phyloP scores from a whole-genome alignment of 2,329 filamentous ascomycete species.

The Didymella exigua region DNA sequence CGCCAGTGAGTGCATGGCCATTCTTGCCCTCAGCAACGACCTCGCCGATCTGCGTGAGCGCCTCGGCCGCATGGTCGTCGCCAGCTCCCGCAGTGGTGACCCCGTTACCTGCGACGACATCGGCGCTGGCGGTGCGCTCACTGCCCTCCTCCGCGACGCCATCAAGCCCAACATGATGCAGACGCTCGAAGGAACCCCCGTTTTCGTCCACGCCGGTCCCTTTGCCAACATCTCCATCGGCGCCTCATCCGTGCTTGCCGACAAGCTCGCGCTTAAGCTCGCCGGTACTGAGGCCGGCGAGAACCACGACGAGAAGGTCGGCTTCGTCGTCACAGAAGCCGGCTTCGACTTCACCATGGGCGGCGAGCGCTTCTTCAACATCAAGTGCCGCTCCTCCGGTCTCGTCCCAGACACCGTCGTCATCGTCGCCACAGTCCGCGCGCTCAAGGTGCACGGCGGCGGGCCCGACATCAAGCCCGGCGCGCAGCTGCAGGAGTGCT shows the following conservation, averaged over 20 bases:
- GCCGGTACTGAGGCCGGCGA: conserved; percentile 93
- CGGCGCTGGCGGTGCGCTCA: conserved; percentile 87
- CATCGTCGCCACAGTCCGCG: conserved; percentile 92
- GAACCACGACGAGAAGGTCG: conserved; percentile 78
- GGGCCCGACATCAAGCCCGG: conserved; percentile 92
- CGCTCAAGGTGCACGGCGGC: conserved; percentile 95
- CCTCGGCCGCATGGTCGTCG: conserved; percentile 93
- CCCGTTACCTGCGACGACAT: conserved; percentile 96
- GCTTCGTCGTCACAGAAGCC: conserved; percentile 94
- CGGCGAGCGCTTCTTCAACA: conserved; percentile 99
- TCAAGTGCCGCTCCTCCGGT: conserved; percentile 96
- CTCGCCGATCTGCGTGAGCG: conserved; percentile 89
- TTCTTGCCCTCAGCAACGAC: conserved; percentile 88
- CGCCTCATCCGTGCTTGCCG: conserved; percentile 91
- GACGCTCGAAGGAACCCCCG: conserved; percentile 93
- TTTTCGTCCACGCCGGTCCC: conserved; percentile 95
- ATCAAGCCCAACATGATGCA: conserved; percentile 99
- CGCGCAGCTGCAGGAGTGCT: conserved; percentile 81
- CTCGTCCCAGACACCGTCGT: conserved; percentile 92
- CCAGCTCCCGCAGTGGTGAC: conserved; percentile 81
- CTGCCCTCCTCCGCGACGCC: conserved; percentile 95
- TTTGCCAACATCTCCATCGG: conserved; percentile 99
- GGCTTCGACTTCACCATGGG: conserved; percentile 99
- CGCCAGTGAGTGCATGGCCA: conserved; percentile 97
- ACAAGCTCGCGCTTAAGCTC: conserved; percentile 94